These are phyloP conservation scores for Annulohypoxylon moriforme DNA, from an alignment of 495 filamentous ascomycete species.

Conservation along the genomic window DNA sequence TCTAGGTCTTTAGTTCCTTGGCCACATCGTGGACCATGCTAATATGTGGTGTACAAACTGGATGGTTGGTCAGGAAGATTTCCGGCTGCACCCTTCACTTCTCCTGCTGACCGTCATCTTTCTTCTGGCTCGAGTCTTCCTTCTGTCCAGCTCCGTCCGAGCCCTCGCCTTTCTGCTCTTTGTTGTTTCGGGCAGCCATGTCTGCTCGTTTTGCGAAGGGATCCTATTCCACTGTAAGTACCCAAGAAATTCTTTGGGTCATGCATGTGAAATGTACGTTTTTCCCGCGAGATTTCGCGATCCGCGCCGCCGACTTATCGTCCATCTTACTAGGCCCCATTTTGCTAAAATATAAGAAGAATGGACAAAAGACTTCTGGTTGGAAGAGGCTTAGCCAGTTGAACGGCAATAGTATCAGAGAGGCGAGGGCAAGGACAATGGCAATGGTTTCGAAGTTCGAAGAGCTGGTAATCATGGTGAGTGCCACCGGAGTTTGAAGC, in stretches of 20 bases:
- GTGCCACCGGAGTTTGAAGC: background rate
- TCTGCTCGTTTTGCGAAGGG: constrained; percentile 57
- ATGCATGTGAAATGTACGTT: constrained; percentile 41
- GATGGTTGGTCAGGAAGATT: constrained; percentile 1
- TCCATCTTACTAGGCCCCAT: constrained; percentile 60
- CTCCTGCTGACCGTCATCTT: constrained; percentile 19
- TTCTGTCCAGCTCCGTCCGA: constrained; percentile 18
- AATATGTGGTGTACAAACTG: background rate
- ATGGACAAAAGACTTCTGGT: background rate
- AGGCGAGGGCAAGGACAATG: background rate
- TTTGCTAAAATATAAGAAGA: constrained; percentile 5
- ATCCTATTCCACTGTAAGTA: constrained; percentile 50
- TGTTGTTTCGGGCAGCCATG: constrained; percentile 55
- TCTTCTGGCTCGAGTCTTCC: constrained; percentile 28
- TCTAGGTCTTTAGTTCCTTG: constrained; percentile 27
- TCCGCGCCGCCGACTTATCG: constrained; percentile 58
- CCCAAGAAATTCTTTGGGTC: background rate
- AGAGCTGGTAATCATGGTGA: constrained; percentile 2
- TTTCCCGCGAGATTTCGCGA: constrained; percentile 55
- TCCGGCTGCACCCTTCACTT: constrained; percentile 19
- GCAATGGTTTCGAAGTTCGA: no score
- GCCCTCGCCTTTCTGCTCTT: constrained; percentile 37
- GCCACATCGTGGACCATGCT: background rate
- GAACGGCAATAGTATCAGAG: no score
- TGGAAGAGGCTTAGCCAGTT: background rate